A percentile compares a stretch with the other conserved stretches of the same genome.
These are phyloP conservation scores for Fagopyrum tataricum DNA, from an alignment of 148 eudicot species.

Conservation along the genomic window DNA sequence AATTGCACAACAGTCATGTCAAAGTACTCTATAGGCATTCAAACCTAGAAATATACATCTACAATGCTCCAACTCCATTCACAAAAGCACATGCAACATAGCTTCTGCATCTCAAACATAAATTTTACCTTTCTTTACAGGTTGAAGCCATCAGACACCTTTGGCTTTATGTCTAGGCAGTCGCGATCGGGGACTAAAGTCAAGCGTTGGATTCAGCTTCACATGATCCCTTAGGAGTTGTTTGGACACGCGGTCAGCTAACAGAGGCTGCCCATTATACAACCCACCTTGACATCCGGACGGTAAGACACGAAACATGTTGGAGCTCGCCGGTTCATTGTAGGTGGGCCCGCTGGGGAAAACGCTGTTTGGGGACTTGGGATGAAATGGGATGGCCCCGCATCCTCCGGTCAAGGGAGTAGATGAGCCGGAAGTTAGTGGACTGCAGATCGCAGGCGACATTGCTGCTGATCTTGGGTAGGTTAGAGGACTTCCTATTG, in stretches of 20 bases:
- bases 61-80: too few relatives aligned
- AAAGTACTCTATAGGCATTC: background rate
- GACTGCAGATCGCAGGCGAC: conserved; percentile 89
- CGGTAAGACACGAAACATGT: conserved; percentile 49
- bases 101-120: background rate
- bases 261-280: conserved; percentile 49
- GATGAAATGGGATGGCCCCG: conserved; percentile 59
- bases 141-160: background rate
- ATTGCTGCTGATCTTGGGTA: conserved; percentile 69
- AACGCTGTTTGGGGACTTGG: conserved; percentile 43
- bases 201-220: conserved; percentile 45
- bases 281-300: conserved; percentile 37
- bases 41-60: too few relatives aligned
- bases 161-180: conserved; percentile 23
- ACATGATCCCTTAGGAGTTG: conserved; percentile 64
- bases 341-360: conserved; percentile 42
- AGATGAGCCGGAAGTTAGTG: conserved; percentile 76
- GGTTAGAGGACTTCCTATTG: conserved; percentile 84
- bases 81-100: too few relatives aligned
- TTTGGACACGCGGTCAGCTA: conserved; percentile 69
- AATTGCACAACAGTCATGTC: background rate
- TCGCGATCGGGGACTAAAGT: conserved; percentile 42
- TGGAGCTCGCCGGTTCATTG: conserved; percentile 44
- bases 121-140: background rate
- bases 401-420: conserved; percentile 70